Evolutionary conservation across 768 basidiomycete species (phyloP).

Genomic region (Punctularia strigosozonata): DNA sequence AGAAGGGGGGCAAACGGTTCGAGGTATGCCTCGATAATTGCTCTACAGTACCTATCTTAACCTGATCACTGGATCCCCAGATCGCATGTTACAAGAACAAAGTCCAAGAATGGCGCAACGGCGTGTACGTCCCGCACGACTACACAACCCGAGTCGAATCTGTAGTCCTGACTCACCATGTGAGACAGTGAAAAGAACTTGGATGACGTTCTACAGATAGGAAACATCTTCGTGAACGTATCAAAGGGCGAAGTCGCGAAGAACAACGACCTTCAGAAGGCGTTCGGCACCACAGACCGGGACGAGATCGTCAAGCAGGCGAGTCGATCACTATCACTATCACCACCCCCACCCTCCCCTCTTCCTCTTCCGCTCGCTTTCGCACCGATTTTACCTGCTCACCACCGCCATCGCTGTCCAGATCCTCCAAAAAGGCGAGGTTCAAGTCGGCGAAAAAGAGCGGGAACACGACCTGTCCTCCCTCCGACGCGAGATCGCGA

Average conservation of each 20-base stretch:
- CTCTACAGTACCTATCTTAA: too few relatives aligned
- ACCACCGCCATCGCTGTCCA: constrained; percentile 16
- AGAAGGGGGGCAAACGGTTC: constrained; percentile 96
- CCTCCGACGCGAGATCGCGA: constrained; percentile 82
- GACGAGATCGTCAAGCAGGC: constrained; percentile 77
- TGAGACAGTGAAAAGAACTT: constrained; percentile 71
- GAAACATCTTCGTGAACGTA: constrained; percentile 91
- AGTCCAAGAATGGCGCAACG: constrained; percentile 91
- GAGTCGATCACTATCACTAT: too few relatives aligned
- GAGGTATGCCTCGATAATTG: constrained; percentile 75
- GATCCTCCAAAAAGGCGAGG: constrained; percentile 93
- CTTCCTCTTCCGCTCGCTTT: not conserved
- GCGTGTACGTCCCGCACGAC: constrained; percentile 49
- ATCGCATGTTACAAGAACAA: constrained; percentile 99
- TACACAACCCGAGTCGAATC: constrained; percentile 2
- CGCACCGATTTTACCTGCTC: not conserved
- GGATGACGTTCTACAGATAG: constrained; percentile 94
- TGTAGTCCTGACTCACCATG: not conserved
- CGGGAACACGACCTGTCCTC: constrained; percentile 81
- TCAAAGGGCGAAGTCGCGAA: constrained; percentile 93
- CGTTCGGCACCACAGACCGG: constrained; percentile 70
- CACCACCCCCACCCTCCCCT: too few relatives aligned
- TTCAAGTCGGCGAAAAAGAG: constrained; percentile 96
- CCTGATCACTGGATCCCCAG: constrained; percentile 22
- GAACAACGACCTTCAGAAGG: constrained; percentile 81